These are phyloP conservation scores for Aspergillus pseudoterreus DNA, from an alignment of 2,329 filamentous ascomycete species.

Conservation along the genomic window DNA sequence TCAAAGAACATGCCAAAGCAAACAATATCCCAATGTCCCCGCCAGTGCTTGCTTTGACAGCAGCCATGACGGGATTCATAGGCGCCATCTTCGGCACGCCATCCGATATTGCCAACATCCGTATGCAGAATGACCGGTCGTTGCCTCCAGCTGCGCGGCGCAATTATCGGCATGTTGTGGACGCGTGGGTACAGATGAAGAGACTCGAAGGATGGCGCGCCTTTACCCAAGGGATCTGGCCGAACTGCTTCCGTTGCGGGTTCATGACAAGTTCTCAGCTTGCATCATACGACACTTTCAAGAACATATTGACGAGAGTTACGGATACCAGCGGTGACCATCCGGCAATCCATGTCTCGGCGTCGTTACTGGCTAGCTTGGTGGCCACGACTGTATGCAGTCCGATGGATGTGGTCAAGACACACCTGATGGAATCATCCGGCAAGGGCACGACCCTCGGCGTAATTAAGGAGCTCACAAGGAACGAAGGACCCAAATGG, in stretches of 20 bases:
- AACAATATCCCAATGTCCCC: slow-evolving; percentile 7
- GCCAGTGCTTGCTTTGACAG: slow-evolving; percentile 13
- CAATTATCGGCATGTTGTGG: slow-evolving; percentile 20
- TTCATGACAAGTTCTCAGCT: slow-evolving; percentile 84
- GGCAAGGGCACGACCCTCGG: slow-evolving; percentile 51
- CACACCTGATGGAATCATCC: slow-evolving; percentile 66
- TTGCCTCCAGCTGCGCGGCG: slow-evolving; percentile 14
- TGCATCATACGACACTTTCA: slow-evolving; percentile 81
- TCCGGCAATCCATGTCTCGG: slow-evolving; percentile 72
- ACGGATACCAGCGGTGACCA: slow-evolving; percentile 64
- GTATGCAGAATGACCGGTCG: slow-evolving; percentile 24
- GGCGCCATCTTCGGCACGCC: slow-evolving; percentile 22
- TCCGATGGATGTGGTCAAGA: slow-evolving; percentile 87
- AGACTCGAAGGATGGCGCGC: slow-evolving; percentile 16
- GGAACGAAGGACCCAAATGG: slow-evolving; percentile 70
- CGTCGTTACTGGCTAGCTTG: slow-evolving; percentile 74
- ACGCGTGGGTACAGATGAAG: slow-evolving; percentile 23
- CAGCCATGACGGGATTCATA: slow-evolving; percentile 17
- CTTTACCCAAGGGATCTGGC: slow-evolving; percentile 52
- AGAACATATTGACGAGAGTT: slow-evolving; percentile 62
- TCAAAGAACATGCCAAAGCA: slow-evolving; percentile 13
- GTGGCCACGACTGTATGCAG: slow-evolving; percentile 81
- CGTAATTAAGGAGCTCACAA: slow-evolving; percentile 65
- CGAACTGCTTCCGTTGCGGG: slow-evolving; percentile 76
- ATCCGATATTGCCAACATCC: slow-evolving; percentile 23